Evolutionary conservation across 768 basidiomycete genomes (phyloP), one percentile per base, ranked within the genome.

Genomic region (Kondoa malvinella): DNA sequence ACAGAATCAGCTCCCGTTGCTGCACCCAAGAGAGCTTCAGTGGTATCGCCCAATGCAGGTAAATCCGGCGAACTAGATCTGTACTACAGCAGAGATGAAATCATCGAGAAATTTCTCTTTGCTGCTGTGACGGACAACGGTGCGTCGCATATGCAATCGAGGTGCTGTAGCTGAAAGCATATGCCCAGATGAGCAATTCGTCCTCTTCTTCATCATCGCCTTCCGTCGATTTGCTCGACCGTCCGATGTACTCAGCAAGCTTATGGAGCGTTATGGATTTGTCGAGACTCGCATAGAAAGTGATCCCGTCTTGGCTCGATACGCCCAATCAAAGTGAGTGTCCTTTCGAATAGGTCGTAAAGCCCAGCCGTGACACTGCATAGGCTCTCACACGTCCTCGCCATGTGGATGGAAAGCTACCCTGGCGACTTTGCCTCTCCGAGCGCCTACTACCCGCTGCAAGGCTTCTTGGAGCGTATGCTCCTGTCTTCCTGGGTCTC

Each of bases 101-200:
- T 74, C 61, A 67, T 74, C 30, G 74, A 75, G 70, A 75, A 75
- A 66, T 72, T 75, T 59, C 69, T 75, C 21, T 74, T 70, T 31
- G 72, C 74, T 1, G 65, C 70, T 15, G 73, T 75, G 0, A 68
- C 73, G 0, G 72, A 72, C 4, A 71, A 74, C 66, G 74, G 74
- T 75, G 40, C 31, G 70, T 57, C 4, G 34, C 15, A 1, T 4
- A 4, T 27, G 4, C 57, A 0, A 21, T 40, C 29, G 2, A n/a
- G 21, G 29, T 4, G 21, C 12, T 8, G 4, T 21, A 25, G 21
- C 58, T 25, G 40, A 50, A 8, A 21, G n/a, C n/a, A n/a, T 1
- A 30, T 17, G 1, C 16, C 29, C 69, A 75, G 74, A 75, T 61
- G 73, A 74, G n/a, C 62, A 64, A 2, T 72, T 71, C 71, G 68